These are phyloP conservation scores for Carex parvula DNA, from an alignment of 176 grass and related monocot species.

Conservation along the genomic window DNA sequence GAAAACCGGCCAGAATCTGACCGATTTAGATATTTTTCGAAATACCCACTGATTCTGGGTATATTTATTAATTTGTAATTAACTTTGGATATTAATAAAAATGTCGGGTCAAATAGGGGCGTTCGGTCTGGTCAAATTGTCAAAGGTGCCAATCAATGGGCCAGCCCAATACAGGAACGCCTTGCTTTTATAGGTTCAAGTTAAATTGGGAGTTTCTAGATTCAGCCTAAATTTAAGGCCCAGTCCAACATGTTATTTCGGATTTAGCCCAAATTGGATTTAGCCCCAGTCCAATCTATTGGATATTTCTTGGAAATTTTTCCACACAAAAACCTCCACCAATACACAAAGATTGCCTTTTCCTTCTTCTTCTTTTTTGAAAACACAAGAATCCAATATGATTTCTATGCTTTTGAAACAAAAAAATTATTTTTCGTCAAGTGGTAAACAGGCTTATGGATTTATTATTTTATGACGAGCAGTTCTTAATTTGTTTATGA, in stretches of 20 bases:
- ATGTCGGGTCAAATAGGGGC: neutral
- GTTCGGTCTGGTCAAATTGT: neutral
- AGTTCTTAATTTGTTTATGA: neutral
- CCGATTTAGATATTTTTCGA: no score
- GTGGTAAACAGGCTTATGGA: no score
- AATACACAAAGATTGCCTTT: neutral
- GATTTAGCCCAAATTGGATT: neutral
- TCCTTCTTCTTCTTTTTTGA: neutral
- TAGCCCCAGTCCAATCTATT: no score
- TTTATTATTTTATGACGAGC: neutral
- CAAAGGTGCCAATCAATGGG: neutral
- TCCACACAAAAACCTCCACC: no score
- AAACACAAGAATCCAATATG: neutral
- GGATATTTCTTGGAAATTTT: no score
- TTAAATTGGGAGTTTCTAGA: neutral
- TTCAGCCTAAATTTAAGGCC: neutral
- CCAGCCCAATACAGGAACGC: neutral
- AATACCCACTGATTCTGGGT: no score
- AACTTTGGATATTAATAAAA: no score
- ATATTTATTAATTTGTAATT: no score
- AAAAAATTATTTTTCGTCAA: neutral
- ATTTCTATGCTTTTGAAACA: neutral
- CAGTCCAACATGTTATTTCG: neutral
- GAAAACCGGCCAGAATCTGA: no score
- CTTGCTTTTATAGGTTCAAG: neutral